Conservation (phyloP, 2,329 filamentous ascomycete species). For the Chaetomiaceae sp. region DNA sequence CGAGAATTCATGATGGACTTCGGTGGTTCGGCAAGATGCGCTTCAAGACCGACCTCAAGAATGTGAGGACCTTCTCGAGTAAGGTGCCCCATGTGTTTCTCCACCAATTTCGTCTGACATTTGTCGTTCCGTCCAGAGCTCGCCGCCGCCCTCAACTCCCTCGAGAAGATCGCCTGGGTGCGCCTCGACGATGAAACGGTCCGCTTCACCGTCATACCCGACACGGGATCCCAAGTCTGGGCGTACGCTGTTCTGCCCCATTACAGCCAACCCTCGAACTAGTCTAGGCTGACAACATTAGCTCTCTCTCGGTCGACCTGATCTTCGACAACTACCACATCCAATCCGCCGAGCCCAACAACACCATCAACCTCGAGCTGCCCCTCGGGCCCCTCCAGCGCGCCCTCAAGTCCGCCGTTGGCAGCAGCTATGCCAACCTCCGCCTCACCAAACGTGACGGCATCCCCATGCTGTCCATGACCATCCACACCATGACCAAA, state of each 20-base stretch:
- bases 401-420: conserved; percentile 83
- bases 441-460: conserved; percentile 91
- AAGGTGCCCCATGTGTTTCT: conserved; percentile 23
- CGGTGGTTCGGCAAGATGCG: conserved; percentile 45
- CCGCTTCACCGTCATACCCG: conserved; percentile 92
- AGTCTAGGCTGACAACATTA: conserved; percentile 35
- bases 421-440: conserved; percentile 75
- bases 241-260: conserved; percentile 53
- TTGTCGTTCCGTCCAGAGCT: conserved; percentile 45
- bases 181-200: conserved; percentile 81
- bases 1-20: background rate
- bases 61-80: conserved; percentile 64
- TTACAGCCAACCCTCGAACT: background rate
- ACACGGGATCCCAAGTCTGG: conserved; percentile 95
- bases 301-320: conserved; percentile 64
- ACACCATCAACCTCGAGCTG: conserved; percentile 94
- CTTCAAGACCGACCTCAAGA: conserved; percentile 62
- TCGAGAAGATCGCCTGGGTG: conserved; percentile 85
- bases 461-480: conserved; percentile 81
- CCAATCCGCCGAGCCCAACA: conserved; percentile 74
- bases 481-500: conserved; percentile 73
- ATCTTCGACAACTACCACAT: conserved; percentile 85
- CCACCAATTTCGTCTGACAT: background rate
- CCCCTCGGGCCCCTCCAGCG: conserved; percentile 83
- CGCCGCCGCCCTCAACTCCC: conserved; percentile 57